Base-by-base conservation (phyloP, 352 stramenopile species). In the Albugo candida region DNA sequence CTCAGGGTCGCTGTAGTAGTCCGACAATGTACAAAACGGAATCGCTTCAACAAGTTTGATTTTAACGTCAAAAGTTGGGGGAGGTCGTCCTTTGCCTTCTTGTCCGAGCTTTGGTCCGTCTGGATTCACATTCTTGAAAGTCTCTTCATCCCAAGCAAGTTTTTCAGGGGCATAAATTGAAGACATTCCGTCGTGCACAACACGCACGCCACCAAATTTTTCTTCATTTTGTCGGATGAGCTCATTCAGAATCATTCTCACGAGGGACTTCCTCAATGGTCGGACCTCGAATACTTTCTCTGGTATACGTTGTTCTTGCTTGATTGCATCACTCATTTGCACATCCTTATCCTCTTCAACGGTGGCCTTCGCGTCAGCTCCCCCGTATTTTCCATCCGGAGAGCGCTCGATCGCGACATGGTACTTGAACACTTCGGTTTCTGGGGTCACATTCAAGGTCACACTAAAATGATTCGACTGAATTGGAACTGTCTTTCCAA, bases 401-500 rank as follows among this genome's bases (percentile, higher is more conserved):
- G 70, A 67, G 11, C 66, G 67, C 24, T 71, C 60, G 5, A 87
- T 70, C 3, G 65, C 48, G 19, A 81, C 65, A 48, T 83, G 69
- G 46, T 87, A 87, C 49, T 84, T 83, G 52, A 79, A 82, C 34
- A 84, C 64, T 44, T 87, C 71, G 0, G 45, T 17, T 20, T 52
- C 52, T 10, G 58, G 54, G 2, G 38, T 58, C 14, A 53, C 48
- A 36, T 83, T 64, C 5, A 87, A 35, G n/a, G 60, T 63, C 10
- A 87, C 44, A 13, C 49, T 53, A 41, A 83, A 84, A 55, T 80
- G 81, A 45, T 87, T 87, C 3, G 79, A 62, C 6, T 61, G 53
- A 38, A 86, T 37, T 11, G 58, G 59, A 34, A 68, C 62, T 0
- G 53, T 65, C 10, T 65, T 64, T 13, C 65, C 67, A 14, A 47